phyloP scores from a whole-genome alignment of 1,139 yeast genomes.

The Arxiozyma slooffiae region DNA sequence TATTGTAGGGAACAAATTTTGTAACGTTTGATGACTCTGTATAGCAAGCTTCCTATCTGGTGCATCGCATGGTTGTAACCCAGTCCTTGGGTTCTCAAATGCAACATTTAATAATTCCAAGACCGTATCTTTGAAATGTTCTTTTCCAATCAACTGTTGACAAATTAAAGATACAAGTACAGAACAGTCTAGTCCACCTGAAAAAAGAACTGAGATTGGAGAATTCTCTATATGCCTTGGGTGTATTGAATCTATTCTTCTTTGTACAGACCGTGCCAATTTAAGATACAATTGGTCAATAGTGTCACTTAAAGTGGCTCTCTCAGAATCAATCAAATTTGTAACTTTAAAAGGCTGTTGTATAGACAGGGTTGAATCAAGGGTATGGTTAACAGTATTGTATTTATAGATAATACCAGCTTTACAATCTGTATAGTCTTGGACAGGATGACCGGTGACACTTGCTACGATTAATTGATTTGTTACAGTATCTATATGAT shows the following conservation, averaged over 20 bases:
- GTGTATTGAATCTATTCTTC: slow-evolving; percentile 49
- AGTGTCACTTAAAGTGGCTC: slow-evolving; percentile 12
- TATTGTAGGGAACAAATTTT: slow-evolving; percentile 32
- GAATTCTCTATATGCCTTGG: slow-evolving; percentile 39
- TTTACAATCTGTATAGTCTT: slow-evolving; percentile 41
- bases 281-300: slow-evolving; percentile 21
- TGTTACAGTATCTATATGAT: slow-evolving; percentile 22
- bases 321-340: slow-evolving; percentile 11
- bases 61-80: slow-evolving; percentile 47
- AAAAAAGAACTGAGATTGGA: slow-evolving; percentile 59
- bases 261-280: slow-evolving; percentile 37
- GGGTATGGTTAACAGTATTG: slow-evolving; percentile 21
- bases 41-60: slow-evolving; percentile 76
- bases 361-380: slow-evolving; percentile 13
- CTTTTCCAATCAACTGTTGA: slow-evolving; percentile 13
- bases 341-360: slow-evolving; percentile 17
- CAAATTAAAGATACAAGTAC: slow-evolving; percentile 46
- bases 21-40: slow-evolving; percentile 48
- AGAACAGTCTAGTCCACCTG: slow-evolving; percentile 94
- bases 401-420: slow-evolving; percentile 42
- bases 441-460: slow-evolving; percentile 25
- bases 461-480: slow-evolving; percentile 39
- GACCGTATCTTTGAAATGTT: slow-evolving; percentile 18
- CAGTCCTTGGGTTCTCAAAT: slow-evolving; percentile 81
- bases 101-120: slow-evolving; percentile 89